Evolutionary conservation across 305 asterid genomes (phyloP).

Genomic region (Fraxinus nigra): DNA sequence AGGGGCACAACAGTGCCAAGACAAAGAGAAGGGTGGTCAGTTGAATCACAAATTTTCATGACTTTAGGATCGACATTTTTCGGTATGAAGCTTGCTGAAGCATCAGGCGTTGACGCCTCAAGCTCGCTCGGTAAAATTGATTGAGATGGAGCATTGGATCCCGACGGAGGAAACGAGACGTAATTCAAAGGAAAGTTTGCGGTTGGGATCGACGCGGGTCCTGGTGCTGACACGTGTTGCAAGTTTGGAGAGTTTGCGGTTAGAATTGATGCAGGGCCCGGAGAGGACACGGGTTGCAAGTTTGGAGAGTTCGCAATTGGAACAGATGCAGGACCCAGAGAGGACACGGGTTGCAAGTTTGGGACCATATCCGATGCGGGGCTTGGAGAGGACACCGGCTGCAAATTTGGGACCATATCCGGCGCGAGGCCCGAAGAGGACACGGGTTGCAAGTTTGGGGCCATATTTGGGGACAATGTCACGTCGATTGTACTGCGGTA

Average conservation of each 20-base stretch:
- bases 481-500: background rate
- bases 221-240: background rate
- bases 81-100: background rate
- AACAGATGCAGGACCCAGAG: background rate
- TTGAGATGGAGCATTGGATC: background rate
- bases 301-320: background rate
- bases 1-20: slow-evolving; percentile 22
- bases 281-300: background rate
- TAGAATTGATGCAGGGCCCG: background rate
- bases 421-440: background rate
- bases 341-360: background rate
- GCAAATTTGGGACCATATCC: background rate
- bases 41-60: slow-evolving; percentile 27
- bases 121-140: background rate
- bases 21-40: slow-evolving; percentile 37
- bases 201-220: background rate
- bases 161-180: background rate
- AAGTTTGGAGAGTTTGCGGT: background rate
- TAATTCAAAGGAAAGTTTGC: background rate
- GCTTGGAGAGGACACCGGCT: background rate
- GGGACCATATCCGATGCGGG: background rate
- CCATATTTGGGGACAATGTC: background rate
- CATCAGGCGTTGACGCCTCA: background rate
- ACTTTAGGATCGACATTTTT: background rate
- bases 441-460: background rate